Evolutionary conservation across 352 stramenopile genomes (phyloP).

Genomic region (Globisporangium carolinianum): DNA sequence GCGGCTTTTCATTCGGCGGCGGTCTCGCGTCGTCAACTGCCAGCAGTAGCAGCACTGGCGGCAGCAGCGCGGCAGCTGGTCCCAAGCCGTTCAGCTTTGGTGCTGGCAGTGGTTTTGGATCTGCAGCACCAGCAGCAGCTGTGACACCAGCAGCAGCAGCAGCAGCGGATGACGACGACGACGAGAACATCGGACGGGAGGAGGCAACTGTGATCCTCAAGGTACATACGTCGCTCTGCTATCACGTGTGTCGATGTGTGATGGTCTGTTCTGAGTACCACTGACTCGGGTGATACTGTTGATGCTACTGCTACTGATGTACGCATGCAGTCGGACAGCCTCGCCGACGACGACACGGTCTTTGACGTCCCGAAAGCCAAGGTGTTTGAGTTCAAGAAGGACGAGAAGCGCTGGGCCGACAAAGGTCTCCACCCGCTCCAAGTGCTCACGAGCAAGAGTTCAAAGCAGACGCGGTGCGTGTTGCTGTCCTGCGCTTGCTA

Average conservation of each 20-base stretch:
- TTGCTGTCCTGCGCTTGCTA: neutral
- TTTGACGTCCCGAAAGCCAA: conserved; percentile 79
- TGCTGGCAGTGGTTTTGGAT: conserved; percentile 8
- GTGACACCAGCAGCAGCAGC: conserved; percentile 1
- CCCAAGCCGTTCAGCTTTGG: conserved; percentile 32
- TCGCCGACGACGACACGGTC: conserved; percentile 54
- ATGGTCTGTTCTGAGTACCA: neutral
- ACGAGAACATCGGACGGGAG: conserved; percentile 77
- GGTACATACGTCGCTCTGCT: conserved; percentile 21
- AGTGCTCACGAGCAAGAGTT: conserved; percentile 68
- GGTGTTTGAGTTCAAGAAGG: conserved; percentile 82
- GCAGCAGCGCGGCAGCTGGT: neutral
- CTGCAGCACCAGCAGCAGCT: conserved; percentile 8
- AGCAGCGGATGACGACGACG: conserved; percentile 43
- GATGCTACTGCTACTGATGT: too few relatives aligned
- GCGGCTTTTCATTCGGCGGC: conserved; percentile 2
- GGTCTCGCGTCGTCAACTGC: neutral
- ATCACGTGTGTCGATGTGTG: neutral
- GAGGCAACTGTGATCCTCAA: conserved; percentile 85
- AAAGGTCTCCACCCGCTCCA: conserved; percentile 78
- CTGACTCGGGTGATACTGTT: neutral
- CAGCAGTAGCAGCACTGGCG: neutral
- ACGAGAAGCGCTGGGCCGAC: conserved; percentile 85
- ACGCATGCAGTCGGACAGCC: conserved; percentile 35
- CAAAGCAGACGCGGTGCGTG: conserved; percentile 49